Conservation (phyloP, 2,329 filamentous ascomycete species). For the Fusarium sp. region DNA sequence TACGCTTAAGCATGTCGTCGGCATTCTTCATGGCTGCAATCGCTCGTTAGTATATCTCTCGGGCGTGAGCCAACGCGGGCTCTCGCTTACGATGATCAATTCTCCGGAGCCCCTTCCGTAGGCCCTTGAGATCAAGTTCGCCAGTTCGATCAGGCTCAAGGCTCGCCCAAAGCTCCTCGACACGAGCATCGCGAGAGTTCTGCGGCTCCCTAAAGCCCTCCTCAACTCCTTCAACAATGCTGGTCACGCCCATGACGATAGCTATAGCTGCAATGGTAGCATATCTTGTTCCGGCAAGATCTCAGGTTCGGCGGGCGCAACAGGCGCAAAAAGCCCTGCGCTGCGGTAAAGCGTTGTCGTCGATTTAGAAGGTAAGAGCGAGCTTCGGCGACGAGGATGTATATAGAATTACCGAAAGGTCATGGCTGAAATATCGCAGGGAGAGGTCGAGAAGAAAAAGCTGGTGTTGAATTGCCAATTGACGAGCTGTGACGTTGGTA, state of each 20-base stretch:
- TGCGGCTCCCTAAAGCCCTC: slow-evolving; percentile 83
- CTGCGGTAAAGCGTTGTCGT: slow-evolving; percentile 22
- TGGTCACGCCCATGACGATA: slow-evolving; percentile 58
- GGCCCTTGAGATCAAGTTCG: slow-evolving; percentile 85
- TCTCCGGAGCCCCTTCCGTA: slow-evolving; percentile 87
- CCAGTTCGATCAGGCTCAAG: slow-evolving; percentile 84
- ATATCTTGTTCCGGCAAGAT: slow-evolving; percentile 52
- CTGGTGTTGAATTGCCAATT: slow-evolving; percentile 41
- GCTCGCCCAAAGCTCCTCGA: slow-evolving; percentile 86
- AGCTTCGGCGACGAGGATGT: slow-evolving; percentile 12
- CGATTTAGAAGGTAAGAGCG: slow-evolving; percentile 12
- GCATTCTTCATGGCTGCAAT: slow-evolving; percentile 85
- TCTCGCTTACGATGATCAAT: slow-evolving; percentile 86
- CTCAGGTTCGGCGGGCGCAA: slow-evolving; percentile 32
- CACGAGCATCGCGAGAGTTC: slow-evolving; percentile 83
- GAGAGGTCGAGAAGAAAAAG: slow-evolving; percentile 27
- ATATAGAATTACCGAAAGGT: slow-evolving; percentile 41
- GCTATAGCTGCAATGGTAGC: slow-evolving; percentile 47
- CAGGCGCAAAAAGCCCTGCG: slow-evolving; percentile 32
- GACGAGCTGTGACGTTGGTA: slow-evolving; percentile 45
- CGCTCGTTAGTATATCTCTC: slow-evolving; percentile 45
- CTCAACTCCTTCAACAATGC: slow-evolving; percentile 66
- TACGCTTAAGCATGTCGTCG: slow-evolving; percentile 84
- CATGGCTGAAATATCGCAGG: slow-evolving; percentile 39
- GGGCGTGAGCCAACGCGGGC: slow-evolving; percentile 18